phyloP scores from a whole-genome alignment of 2,329 filamentous ascomycete genomes.

The Reticulascus tulasneorum region DNA sequence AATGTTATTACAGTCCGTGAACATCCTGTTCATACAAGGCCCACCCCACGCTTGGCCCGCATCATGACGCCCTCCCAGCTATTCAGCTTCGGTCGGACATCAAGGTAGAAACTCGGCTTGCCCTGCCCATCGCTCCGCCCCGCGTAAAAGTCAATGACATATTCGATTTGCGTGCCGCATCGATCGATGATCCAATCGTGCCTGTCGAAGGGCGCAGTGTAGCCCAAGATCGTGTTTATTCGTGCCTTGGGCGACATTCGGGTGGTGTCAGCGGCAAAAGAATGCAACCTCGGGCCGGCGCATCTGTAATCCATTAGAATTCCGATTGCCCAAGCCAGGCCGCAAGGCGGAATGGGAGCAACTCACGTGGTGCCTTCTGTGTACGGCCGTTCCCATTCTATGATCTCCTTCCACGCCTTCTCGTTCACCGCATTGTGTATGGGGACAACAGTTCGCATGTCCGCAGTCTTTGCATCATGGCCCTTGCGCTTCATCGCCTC shows the following conservation, averaged over 20 bases:
- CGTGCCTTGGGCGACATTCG: slow-evolving; percentile 78
- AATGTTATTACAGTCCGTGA: no score
- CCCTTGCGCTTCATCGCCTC: slow-evolving; percentile 92
- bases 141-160: slow-evolving; percentile 97
- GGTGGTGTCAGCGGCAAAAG: slow-evolving; percentile 70
- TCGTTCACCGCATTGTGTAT: slow-evolving; percentile 99
- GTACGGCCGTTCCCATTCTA: slow-evolving; percentile 77
- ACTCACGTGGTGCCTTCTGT: slow-evolving; percentile 51
- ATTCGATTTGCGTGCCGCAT: slow-evolving; percentile 81
- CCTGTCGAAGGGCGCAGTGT: slow-evolving; percentile 85
- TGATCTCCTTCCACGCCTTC: slow-evolving; percentile 89
- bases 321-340: not conserved
- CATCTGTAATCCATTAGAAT: no score
- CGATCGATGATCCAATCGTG: slow-evolving; percentile 97
- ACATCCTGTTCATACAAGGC: slow-evolving; percentile 43
- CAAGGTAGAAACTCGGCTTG: slow-evolving; percentile 60
- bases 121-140: slow-evolving; percentile 48
- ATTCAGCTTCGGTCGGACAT: slow-evolving; percentile 66
- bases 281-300: slow-evolving; percentile 77
- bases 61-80: slow-evolving; percentile 66
- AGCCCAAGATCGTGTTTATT: slow-evolving; percentile 80
- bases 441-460: slow-evolving; percentile 90
- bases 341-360: not conserved
- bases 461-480: slow-evolving; percentile 63
- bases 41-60: slow-evolving; percentile 49